Conservation (phyloP, 257 asterid species). For the Penstemon eatonii region DNA sequence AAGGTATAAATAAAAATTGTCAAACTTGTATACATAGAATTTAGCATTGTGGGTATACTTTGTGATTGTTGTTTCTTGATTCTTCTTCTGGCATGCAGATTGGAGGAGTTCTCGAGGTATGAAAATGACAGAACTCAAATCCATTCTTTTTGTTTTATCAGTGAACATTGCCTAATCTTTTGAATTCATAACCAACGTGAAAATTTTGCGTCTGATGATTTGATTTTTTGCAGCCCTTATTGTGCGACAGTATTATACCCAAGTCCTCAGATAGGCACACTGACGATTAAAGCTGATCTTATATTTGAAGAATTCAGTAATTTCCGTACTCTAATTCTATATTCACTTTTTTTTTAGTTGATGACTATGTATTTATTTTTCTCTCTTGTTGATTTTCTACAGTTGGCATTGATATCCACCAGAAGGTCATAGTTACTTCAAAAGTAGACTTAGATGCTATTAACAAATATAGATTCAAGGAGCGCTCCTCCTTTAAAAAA, state of each 20-base stretch:
- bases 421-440: constrained; percentile 60
- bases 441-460: constrained; percentile 35
- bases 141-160: constrained; percentile 20
- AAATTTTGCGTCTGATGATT: constrained; percentile 23
- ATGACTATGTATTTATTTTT: constrained; percentile 28
- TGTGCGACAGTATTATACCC: constrained; percentile 57
- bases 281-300: constrained; percentile 79
- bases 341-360: background rate
- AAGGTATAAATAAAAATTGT: constrained; percentile 47
- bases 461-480: constrained; percentile 41
- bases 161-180: constrained; percentile 14
- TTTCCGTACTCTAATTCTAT: constrained; percentile 24
- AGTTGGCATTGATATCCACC: constrained; percentile 94
- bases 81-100: constrained; percentile 50
- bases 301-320: constrained; percentile 80
- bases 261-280: constrained; percentile 67
- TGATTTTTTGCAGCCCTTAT: constrained; percentile 71
- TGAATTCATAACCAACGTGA: constrained; percentile 17
- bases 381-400: constrained; percentile 38
- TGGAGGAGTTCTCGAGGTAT: constrained; percentile 88
- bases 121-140: constrained; percentile 28
- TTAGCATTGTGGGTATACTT: background rate
- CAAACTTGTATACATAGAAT: constrained; percentile 12
- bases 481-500: constrained; percentile 34
- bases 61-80: constrained; percentile 23